Percentiles rank a stretch among this genome's conserved stretches.
These are phyloP conservation scores for Solanum tarapatanum DNA, from an alignment of 257 asterid genomes.

Conservation along the genomic window DNA sequence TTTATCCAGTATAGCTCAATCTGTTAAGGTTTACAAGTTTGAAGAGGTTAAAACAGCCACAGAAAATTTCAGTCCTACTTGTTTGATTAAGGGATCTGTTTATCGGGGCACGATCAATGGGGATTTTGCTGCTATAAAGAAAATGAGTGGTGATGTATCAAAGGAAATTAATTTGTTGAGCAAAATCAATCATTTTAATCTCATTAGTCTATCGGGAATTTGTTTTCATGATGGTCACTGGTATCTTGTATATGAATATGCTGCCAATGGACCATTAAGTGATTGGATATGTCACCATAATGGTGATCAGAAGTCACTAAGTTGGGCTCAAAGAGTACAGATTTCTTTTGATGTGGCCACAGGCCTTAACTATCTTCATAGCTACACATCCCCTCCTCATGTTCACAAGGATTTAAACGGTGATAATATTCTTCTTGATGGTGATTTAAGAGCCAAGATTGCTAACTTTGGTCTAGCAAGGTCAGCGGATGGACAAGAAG, in stretches of 20 bases:
- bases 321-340: slow-evolving; percentile 60
- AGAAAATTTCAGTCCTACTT: slow-evolving; percentile 39
- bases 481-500: slow-evolving; percentile 56
- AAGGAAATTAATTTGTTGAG: slow-evolving; percentile 55
- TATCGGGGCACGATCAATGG: slow-evolving; percentile 69
- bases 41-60: slow-evolving; percentile 55
- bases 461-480: slow-evolving; percentile 62
- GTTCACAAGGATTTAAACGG: slow-evolving; percentile 74
- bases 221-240: slow-evolving; percentile 62
- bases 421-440: slow-evolving; percentile 55
- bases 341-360: slow-evolving; percentile 64
- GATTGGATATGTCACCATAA: slow-evolving; percentile 34
- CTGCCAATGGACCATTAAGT: slow-evolving; percentile 50
- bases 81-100: slow-evolving; percentile 54
- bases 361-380: slow-evolving; percentile 78
- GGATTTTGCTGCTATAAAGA: slow-evolving; percentile 84
- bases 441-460: slow-evolving; percentile 63
- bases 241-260: slow-evolving; percentile 83
- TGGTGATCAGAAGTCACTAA: slow-evolving; percentile 11
- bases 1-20: slow-evolving; percentile 58
- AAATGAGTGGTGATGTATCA: slow-evolving; percentile 70
- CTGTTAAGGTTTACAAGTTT: slow-evolving; percentile 53
- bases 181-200: slow-evolving; percentile 87
- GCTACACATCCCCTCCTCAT: slow-evolving; percentile 65
- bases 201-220: slow-evolving; percentile 75